These are phyloP conservation scores for Monoraphidium neglectum DNA, from an alignment of 139 green algal species.

Conservation along the genomic window DNA sequence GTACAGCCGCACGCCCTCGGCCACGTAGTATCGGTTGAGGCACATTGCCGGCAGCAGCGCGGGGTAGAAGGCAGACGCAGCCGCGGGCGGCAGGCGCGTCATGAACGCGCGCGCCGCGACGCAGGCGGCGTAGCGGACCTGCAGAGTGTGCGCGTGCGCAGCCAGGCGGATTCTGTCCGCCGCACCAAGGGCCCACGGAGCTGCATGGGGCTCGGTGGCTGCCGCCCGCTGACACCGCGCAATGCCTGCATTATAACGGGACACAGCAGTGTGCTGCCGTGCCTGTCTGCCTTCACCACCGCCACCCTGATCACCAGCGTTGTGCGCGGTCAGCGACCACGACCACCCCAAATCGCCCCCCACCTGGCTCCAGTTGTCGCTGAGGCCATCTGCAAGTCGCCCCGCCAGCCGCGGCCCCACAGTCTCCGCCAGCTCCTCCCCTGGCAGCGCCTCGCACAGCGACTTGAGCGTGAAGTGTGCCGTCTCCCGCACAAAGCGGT, in stretches of 20 bases:
- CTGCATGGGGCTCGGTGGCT: too few relatives aligned
- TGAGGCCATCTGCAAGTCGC: constrained; percentile 68
- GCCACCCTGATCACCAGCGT: too few relatives aligned
- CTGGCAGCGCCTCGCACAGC: constrained; percentile 55
- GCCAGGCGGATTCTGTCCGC: background rate
- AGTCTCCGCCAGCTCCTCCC: constrained; percentile 29
- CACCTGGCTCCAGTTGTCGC: constrained; percentile 95
- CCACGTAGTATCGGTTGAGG: constrained; percentile 94
- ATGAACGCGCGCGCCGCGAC: constrained; percentile 76
- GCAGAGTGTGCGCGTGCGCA: too few relatives aligned
- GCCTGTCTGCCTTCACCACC: too few relatives aligned
- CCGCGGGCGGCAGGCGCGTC: constrained; percentile 19
- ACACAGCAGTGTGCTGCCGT: too few relatives aligned
- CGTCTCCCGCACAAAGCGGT: constrained; percentile 90
- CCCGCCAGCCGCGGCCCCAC: constrained; percentile 34
- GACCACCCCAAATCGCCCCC: too few relatives aligned
- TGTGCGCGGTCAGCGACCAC: too few relatives aligned
- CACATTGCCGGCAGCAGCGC: constrained; percentile 85
- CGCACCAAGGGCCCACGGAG: background rate
- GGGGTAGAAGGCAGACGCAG: constrained; percentile 41
- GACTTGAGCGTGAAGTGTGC: constrained; percentile 64
- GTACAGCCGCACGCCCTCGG: constrained; percentile 89
- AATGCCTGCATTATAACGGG: too few relatives aligned
- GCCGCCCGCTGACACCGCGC: too few relatives aligned
- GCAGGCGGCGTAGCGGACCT: constrained; percentile 84